Base-by-base conservation (phyloP, 371 early-diverging fungal species). In the Mortierella sp. region DNA sequence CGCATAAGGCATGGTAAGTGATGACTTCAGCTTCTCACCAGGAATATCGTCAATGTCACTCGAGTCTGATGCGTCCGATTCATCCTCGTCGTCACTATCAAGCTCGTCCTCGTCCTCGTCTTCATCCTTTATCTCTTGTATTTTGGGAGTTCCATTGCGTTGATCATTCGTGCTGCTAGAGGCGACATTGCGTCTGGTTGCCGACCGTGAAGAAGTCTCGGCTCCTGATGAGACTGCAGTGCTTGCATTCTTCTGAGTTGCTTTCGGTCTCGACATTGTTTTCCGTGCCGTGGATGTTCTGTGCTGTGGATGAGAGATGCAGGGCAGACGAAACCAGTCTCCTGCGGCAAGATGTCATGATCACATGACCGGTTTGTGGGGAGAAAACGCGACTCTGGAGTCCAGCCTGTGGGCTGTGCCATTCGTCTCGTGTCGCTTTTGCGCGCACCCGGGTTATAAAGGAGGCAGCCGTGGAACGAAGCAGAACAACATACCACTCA, bases 11-110 rank as follows among this genome's bases (percentile, higher is more conserved):
- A 60, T 10, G 40, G 28, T 25, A 31, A 29, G n/a, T 3, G 8
- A 47, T n/a, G 12, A 19, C 7, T 17, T 44, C 12, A 44, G 19
- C 48, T 6, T 10, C 4, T 9, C 24, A 71, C 71, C 71, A 44
- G 64, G 59, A 37, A 71, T 71, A 16, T 63, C 71, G n/a, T 64
- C 60, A 16, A 63, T 64, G 27, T 60, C 71, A 48, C 62, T 62
- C 28, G 46, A 56, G 16, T 69, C 67, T 7, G 67, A 66, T 13
- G 37, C 45, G 17, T 66, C 70, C 9, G 70, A 69, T 1, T 59
- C 57, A 19, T 60, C 61, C 10, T 56, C 51, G 40, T 60, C 61
- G 14, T 46, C 52, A 2, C 53, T 53, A 5, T 47, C 47, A 2
- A 54, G 54, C 16, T 57, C 58, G n/a, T 63, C 58, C 7, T 53